Evolutionary conservation across 257 asterid genomes (phyloP).

Genomic region (Capsicum chinense): DNA sequence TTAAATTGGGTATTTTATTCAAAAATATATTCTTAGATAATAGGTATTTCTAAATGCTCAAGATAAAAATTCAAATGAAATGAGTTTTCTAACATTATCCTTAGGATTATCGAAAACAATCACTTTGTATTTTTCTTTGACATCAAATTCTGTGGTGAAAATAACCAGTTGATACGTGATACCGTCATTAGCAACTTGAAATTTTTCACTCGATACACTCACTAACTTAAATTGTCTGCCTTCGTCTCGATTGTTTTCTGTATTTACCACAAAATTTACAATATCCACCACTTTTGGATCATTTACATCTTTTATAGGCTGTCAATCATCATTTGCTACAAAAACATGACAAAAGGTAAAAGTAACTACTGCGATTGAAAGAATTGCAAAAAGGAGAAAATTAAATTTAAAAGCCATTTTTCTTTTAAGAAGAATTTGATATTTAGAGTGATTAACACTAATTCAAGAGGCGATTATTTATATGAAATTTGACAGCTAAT

Average conservation of each 20-base stretch:
- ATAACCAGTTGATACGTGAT: constrained; percentile 21
- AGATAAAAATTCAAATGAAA: not conserved
- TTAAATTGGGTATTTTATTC: not conserved
- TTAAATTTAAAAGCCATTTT: constrained; percentile 27
- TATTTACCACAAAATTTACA: constrained; percentile 24
- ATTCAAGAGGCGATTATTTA: not conserved
- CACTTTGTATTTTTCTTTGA: not conserved
- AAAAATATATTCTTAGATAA: not conserved
- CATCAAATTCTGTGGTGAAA: constrained; percentile 1
- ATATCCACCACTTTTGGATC: constrained; percentile 16
- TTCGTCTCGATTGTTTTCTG: constrained; percentile 15
- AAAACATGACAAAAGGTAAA: not conserved
- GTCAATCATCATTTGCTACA: not conserved
- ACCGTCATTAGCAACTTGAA: constrained; percentile 12
- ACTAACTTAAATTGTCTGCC: not conserved
- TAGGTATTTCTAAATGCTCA: not conserved
- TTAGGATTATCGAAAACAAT: constrained; percentile 21
- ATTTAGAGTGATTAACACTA: not conserved
- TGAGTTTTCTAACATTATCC: constrained; percentile 31
- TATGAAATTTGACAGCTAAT: not conserved
- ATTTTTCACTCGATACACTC: constrained; percentile 17
- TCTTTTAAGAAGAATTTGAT: not conserved
- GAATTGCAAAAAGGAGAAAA: not conserved
- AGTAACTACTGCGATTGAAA: not conserved
- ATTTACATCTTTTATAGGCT: not conserved